Percentiles rank a stretch among this genome's conserved stretches.
phyloP scores from a whole-genome alignment of 1,284 basidiomycete genomes.

The Erythrobasidium hasegawianum region DNA sequence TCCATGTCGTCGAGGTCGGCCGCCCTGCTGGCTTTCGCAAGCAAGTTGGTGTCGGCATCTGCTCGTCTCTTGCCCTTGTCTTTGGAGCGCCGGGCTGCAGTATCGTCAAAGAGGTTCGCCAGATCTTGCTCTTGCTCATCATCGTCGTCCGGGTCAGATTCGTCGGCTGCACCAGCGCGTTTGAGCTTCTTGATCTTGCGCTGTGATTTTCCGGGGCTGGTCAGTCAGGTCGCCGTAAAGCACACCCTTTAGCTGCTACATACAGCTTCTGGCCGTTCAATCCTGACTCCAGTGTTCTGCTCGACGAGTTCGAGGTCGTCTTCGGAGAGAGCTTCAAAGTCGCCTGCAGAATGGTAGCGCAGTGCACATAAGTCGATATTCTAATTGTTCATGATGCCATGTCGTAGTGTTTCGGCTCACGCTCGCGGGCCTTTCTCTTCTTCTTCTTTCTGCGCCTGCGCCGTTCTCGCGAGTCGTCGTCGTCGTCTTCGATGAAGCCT shows the following conservation, averaged over 20 bases:
- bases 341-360: slow-evolving; percentile 45
- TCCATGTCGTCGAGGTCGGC: slow-evolving; percentile 57
- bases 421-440: slow-evolving; percentile 56
- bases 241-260: background rate
- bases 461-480: slow-evolving; percentile 57
- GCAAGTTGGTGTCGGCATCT: slow-evolving; percentile 44
- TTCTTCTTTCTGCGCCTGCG: slow-evolving; percentile 60
- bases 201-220: slow-evolving; percentile 2
- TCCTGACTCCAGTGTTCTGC: slow-evolving; percentile 78
- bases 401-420: slow-evolving; percentile 41
- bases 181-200: slow-evolving; percentile 65
- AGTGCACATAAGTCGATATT: background rate
- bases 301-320: slow-evolving; percentile 91
- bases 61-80: slow-evolving; percentile 32
- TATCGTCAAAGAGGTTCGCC: slow-evolving; percentile 67
- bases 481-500: slow-evolving; percentile 76
- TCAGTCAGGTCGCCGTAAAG: slow-evolving; percentile 12
- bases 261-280: slow-evolving; percentile 42
- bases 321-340: slow-evolving; percentile 77
- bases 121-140: slow-evolving; percentile 53
- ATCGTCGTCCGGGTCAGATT: slow-evolving; percentile 53
- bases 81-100: slow-evolving; percentile 44
- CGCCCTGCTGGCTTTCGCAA: slow-evolving; percentile 45
- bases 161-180: slow-evolving; percentile 64
- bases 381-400: slow-evolving; percentile 25